Base-by-base conservation (phyloP, 441 rosid species). In the Euphorbia celastroides region DNA sequence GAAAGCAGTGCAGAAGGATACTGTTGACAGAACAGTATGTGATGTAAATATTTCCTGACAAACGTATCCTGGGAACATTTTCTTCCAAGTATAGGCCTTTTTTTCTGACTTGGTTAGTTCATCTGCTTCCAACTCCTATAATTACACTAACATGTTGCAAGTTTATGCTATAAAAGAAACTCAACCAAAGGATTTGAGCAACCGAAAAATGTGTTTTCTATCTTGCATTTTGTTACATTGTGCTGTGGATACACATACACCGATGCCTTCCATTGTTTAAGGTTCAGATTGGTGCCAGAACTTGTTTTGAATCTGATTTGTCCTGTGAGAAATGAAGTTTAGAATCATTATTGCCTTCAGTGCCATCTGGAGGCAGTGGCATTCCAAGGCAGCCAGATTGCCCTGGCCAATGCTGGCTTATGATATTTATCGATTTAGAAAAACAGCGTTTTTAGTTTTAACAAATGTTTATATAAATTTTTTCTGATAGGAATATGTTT, bases 21-120 rank as follows among this genome's bases (percentile, higher is more conserved):
- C 74, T 72, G 64, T 70, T 86, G 90, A 79, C 89, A 83, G 97
- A 92, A 87, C 82, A 78, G 78, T 81, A 83, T 89, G 86, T 82
- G n/a, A 92, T 82, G 90, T 85, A 88, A 92, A 79, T 88, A 83
- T 84, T 91, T 83, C 96, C 92, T 84, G 97, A 81, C 90, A 85
- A 84, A 75, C 85, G 82, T 92, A 78, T 84, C 86, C 80, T 68
- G 76, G 79, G 86, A 86, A 83, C 84, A 82, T 76, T 76, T 84
- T 84, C 90, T 78, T 86, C 87, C 66, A 72, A 81, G 86, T 87
- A 69, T 87, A 92, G 96, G 89, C 84, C 82, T 80, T 70, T 90
- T 65, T 83, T 86, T 82, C 85, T 81, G 67, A 87, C 84, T 89
- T 90, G 96, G 89, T 90, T 84, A 95, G 98, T 84, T 80, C 78